Evolutionary conservation across 371 early-diverging fungal genomes (phyloP), one percentile per base, ranked within the genome.

Genomic region (Cokeromyces recurvatus): DNA sequence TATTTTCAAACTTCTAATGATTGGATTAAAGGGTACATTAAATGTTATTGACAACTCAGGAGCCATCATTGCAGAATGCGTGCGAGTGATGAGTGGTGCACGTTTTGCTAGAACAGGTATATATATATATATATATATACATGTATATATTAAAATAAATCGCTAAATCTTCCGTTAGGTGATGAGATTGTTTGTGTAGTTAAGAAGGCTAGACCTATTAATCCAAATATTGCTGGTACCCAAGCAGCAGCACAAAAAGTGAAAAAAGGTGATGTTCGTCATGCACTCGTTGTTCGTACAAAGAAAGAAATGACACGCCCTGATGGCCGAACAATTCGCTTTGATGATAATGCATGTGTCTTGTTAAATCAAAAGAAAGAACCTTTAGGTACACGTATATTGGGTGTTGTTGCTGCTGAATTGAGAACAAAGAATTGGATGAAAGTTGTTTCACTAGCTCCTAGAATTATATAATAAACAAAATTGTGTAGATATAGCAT

Each of bases 291-390:
- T 35, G 96, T 96, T 31, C 85, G 98, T 38, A 88, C 92, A 15
- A 84, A 85, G 58, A 95, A 94, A 75, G 94, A 92, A 64, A 87
- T 88, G 56, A 64, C 84, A 32, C 84, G 98, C 36, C 86, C 89
- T 23, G 97, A 98, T 53, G 98, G 98, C 41, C 86, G 91, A 36
- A 90, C 87, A 42, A 84, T 97, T 43, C 80, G 86, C 24, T 98
- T 98, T 54, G 98, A 96, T 57, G 98, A 98, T 63, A 98, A 98
- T 62, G 98, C 98, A 25, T 90, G 89, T 52, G 91, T 98, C 50
- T 84, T 98, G 64, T 76, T 97, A 49, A 94, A 94, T 69, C 90
- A 88, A 73, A 85, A 89, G 63, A 87, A 87, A 53, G 92, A 94
- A 66, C 96, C 96, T 25, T 72, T 97, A 32, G 97, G 96, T 25